Evolutionary conservation across 495 filamentous ascomycete species (phyloP).

Genomic region (Neurospora sp.): DNA sequence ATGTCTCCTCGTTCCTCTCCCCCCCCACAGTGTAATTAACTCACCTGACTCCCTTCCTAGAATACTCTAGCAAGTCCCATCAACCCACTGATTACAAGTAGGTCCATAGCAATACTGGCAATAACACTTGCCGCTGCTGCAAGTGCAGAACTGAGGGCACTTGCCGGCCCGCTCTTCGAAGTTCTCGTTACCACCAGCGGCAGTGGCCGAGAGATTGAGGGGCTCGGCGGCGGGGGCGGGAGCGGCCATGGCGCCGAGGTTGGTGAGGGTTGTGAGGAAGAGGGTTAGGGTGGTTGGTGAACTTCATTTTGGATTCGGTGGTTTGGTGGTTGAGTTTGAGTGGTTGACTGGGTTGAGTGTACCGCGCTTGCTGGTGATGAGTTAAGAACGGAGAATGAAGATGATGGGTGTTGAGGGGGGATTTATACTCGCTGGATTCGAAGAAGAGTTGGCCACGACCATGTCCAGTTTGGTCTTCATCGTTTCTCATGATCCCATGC

Average conservation of each 20-base stretch:
- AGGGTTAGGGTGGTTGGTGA: not conserved
- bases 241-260: not conserved
- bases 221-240: not conserved
- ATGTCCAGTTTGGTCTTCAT: not conserved
- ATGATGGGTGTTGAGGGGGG: not conserved
- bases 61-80: not conserved
- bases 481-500: not conserved
- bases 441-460: not conserved
- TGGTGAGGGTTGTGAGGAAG: not conserved
- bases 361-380: not conserved
- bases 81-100: not conserved
- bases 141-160: not conserved
- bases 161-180: not conserved
- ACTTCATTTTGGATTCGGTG: not conserved
- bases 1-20: no score
- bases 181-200: not conserved
- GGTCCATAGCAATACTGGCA: not conserved
- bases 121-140: not conserved
- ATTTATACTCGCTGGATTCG: not conserved
- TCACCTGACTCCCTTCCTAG: no score
- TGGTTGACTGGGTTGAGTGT: not conserved
- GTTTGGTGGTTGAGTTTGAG: not conserved
- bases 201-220: not conserved
- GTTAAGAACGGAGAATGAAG: not conserved
- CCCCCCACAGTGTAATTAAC: no score